Conservation (phyloP, 2,329 filamentous ascomycete species). For the Colletotrichum coccodes region DNA sequence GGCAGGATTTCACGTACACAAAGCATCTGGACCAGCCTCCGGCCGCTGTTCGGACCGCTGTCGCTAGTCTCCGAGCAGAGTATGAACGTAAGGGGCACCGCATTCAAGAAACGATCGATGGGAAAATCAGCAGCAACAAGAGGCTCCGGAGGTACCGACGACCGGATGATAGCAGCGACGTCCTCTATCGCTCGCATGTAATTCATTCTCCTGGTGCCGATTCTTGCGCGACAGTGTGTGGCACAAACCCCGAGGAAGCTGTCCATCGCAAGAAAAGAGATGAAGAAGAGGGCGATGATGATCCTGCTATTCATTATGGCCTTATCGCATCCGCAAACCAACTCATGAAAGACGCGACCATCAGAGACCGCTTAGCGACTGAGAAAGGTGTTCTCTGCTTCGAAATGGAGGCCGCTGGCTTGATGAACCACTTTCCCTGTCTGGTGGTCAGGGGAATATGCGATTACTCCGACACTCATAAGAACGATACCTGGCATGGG, state of each 20-base stretch:
- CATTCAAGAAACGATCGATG: no score
- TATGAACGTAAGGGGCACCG: no score
- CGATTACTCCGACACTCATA: slow-evolving; percentile 52
- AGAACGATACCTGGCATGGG: slow-evolving; percentile 48
- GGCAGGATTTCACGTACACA: no score
- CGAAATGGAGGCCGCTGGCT: slow-evolving; percentile 44
- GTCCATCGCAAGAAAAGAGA: no score
- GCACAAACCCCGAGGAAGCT: no score
- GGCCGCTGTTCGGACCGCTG: slow-evolving; percentile 8
- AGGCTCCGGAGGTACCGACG: no score
- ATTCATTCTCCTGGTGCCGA: no score
- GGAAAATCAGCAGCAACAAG: no score
- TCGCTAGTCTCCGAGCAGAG: background rate
- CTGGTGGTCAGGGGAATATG: slow-evolving; percentile 50
- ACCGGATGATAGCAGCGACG: no score
- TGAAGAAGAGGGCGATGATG: background rate
- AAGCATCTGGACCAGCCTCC: no score
- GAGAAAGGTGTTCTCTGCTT: slow-evolving; percentile 38
- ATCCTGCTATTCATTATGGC: slow-evolving; percentile 36
- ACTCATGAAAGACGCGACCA: slow-evolving; percentile 45
- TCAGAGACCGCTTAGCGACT: slow-evolving; percentile 41
- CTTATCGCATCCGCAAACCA: slow-evolving; percentile 45
- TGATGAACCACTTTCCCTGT: slow-evolving; percentile 42
- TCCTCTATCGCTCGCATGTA: no score
- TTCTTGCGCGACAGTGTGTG: slow-evolving; percentile 23